These are phyloP conservation scores for Multifurca ochricompacta DNA, from an alignment of 768 basidiomycete genomes.

Conservation along the genomic window DNA sequence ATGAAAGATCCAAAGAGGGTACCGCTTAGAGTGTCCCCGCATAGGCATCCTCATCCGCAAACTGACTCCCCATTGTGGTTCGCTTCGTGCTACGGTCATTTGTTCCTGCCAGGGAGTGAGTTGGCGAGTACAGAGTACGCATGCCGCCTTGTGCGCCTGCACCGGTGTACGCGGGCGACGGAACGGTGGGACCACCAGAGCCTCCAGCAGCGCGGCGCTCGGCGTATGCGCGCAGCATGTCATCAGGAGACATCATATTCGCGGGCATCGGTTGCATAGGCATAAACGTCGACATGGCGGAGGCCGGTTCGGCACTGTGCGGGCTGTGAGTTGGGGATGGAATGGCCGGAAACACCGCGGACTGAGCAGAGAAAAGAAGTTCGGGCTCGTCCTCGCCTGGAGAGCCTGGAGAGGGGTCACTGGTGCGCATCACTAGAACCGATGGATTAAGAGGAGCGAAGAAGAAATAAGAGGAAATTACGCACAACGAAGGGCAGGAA, in stretches of 20 bases:
- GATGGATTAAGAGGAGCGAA: constrained; percentile 5
- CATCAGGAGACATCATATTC: constrained; percentile 54
- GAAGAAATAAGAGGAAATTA: constrained; percentile 17
- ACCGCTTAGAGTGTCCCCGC: constrained; percentile 20
- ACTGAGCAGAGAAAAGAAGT: constrained; percentile 34
- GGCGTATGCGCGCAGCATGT: constrained; percentile 70
- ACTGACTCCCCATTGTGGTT: constrained; percentile 25
- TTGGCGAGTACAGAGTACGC: constrained; percentile 30
- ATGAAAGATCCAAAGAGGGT: neutral
- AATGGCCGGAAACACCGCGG: constrained; percentile 25
- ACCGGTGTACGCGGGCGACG: constrained; percentile 24
- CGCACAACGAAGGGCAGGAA: constrained; percentile 64
- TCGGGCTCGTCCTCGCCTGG: constrained; percentile 32
- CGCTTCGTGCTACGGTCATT: constrained; percentile 19
- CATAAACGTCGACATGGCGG: constrained; percentile 32
- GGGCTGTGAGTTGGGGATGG: constrained; percentile 29
- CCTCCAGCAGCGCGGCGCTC: constrained; percentile 35
- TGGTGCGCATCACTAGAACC: constrained; percentile 64
- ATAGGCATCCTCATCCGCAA: constrained; percentile 24
- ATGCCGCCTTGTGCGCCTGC: constrained; percentile 26
- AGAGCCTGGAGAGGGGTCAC: constrained; percentile 22
- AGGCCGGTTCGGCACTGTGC: constrained; percentile 25
- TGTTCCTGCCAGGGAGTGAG: neutral
- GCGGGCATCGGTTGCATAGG: constrained; percentile 38
- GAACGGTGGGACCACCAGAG: constrained; percentile 24